Evolutionary conservation across 805 yeast genomes (phyloP).

Genomic region (Saccharomycopsis guyanensis): DNA sequence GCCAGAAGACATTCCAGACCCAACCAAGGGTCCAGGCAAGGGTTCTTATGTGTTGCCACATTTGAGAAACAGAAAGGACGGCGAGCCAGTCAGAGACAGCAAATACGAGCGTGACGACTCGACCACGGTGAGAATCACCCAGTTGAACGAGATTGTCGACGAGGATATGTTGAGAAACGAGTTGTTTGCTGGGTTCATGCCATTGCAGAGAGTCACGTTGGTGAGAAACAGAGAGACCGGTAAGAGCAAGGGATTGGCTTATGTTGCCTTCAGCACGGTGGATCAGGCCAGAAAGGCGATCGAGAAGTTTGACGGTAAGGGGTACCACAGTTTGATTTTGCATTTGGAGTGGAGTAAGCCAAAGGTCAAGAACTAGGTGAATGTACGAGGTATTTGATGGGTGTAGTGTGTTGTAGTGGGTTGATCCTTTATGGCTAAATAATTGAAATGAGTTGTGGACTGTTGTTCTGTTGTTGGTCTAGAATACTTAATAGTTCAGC

Average conservation of each 20-base stretch:
- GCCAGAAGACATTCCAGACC: conserved; percentile 27
- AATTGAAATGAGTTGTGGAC: neutral
- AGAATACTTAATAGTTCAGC: too few species aligned
- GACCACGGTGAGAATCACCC: conserved; percentile 82
- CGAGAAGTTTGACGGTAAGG: conserved; percentile 75
- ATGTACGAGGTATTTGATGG: neutral
- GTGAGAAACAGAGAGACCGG: conserved; percentile 92
- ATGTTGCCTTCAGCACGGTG: conserved; percentile 70
- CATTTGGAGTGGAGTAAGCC: conserved; percentile 55
- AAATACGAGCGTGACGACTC: conserved; percentile 49
- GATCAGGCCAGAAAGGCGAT: conserved; percentile 69
- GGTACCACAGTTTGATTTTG: conserved; percentile 83
- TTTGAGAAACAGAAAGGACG: conserved; percentile 37
- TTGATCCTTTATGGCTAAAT: too few species aligned
- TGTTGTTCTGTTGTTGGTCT: too few species aligned
- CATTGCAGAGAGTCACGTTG: conserved; percentile 57
- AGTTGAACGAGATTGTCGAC: conserved; percentile 76
- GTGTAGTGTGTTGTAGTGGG: neutral
- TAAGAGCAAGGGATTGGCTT: conserved; percentile 91
- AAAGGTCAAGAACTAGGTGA: conserved; percentile 18
- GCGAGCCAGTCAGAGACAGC: conserved; percentile 28
- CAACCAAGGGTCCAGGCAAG: conserved; percentile 30
- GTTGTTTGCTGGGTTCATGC: conserved; percentile 62
- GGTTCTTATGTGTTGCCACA: conserved; percentile 38
- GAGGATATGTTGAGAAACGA: conserved; percentile 73